Conservation (phyloP, 805 yeast genomes). For the Dipodascus geniculatus region DNA sequence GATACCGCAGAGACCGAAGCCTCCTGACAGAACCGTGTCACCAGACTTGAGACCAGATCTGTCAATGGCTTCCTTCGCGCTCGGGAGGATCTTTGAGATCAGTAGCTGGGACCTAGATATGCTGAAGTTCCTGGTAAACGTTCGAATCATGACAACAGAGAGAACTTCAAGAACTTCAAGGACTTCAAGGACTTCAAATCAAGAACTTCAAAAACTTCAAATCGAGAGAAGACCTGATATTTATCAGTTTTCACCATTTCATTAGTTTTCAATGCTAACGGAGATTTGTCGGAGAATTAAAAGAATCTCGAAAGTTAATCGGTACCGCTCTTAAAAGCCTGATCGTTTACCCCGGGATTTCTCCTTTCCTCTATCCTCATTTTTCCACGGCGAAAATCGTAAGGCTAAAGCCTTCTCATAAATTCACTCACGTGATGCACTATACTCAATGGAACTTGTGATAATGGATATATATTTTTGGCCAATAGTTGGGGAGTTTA, state of each 20-base stretch:
- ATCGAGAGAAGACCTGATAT: neutral
- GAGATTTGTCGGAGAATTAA: neutral
- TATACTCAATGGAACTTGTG: too few relatives aligned
- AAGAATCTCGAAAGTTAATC: too few relatives aligned
- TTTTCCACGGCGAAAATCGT: too few relatives aligned
- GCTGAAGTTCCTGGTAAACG: neutral
- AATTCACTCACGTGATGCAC: too few relatives aligned
- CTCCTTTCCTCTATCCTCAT: too few relatives aligned
- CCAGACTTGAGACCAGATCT: conserved; percentile 2
- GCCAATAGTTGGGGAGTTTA: too few relatives aligned
- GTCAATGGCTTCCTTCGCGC: neutral
- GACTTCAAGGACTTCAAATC: too few relatives aligned
- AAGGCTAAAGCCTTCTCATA: too few relatives aligned
- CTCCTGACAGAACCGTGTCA: conserved; percentile 34
- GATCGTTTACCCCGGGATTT: neutral
- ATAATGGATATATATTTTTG: too few relatives aligned
- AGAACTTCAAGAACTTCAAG: too few relatives aligned
- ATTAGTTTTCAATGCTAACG: neutral
- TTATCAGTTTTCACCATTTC: neutral
- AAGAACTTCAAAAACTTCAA: neutral
- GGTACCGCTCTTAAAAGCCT: too few relatives aligned
- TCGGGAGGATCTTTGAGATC: neutral
- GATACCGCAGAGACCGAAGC: conserved; percentile 38
- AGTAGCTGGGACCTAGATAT: neutral
- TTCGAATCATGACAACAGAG: neutral